Conservation (phyloP, 192 early-diverging fungal genomes). For the Rhizophagus sp. region DNA sequence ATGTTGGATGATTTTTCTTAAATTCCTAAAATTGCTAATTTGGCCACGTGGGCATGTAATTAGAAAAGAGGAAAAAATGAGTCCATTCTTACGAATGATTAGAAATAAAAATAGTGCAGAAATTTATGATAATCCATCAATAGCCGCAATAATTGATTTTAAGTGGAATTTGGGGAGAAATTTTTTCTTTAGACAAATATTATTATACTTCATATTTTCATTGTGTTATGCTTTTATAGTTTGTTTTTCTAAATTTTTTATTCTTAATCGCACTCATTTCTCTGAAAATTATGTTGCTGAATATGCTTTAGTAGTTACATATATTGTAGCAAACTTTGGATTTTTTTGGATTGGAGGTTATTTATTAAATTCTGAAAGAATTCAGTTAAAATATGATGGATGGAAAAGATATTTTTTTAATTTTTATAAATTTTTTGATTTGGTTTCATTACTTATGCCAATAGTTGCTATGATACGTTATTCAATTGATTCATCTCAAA, state of each 20-base stretch:
- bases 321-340: no score
- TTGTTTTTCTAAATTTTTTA: no score
- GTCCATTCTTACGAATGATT: neutral
- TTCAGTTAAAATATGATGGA: neutral
- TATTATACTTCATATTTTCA: neutral
- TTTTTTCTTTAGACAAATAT: neutral
- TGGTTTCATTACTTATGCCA: neutral
- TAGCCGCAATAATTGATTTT: conserved; percentile 13
- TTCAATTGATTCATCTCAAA: no score
- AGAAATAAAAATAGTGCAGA: neutral
- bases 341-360: conserved; percentile 4
- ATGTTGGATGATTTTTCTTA: neutral
- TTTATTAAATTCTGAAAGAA: neutral
- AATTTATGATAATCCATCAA: conserved; percentile 8
- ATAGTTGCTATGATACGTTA: no score
- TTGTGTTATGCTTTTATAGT: neutral
- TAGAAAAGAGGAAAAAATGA: neutral
- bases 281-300: no score
- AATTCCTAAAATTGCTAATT: neutral
- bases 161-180: neutral
- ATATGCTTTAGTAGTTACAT: no score
- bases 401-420: neutral
- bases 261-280: no score
- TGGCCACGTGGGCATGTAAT: conserved; percentile 5
- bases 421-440: conserved; percentile 7